Evolutionary conservation across 2,329 filamentous ascomycete genomes (phyloP), one percentile per base, ranked within the genome.

Genomic region (Zymoseptoria ardabiliae): DNA sequence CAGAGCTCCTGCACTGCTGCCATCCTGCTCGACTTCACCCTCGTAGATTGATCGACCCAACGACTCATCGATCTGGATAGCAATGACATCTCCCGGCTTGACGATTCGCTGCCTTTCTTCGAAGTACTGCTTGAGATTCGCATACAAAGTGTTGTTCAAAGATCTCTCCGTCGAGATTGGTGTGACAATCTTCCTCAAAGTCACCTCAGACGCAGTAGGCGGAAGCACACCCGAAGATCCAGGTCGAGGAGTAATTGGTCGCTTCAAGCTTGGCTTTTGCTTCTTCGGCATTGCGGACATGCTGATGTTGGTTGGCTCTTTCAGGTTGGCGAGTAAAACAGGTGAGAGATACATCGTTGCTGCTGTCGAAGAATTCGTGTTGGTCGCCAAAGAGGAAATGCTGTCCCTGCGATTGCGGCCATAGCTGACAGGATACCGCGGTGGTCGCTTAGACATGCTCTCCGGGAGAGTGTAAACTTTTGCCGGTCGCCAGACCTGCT

Each of bases 401-500:
- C 83, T 86, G 25, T 80, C 78, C 59, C 81, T 76, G 55, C 82
- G 74, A 11, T 79, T 74, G 50, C 73, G 72, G 13, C 75, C 75
- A 48, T 74, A 73, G 62, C 82, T 79, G 51, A 85, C 78, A 4
- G 80, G 77, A 70, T 85, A 85, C 30, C 82, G 77, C 22, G 65
- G 66, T 11, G 78, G 77, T 58, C 83, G 83, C 56, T 79, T 80
- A 2, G 80, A 76, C 67, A 86, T 69, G 53, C 82, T 86, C 68
- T 94, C 93, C 0, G 94, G 90, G 1, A 99, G 78, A 0, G 92
- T 91, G 72, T 91, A 99, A 2, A 97, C 88, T 68, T 90, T 90
- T 17, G 89, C 92, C 2, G 91, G 89, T 35, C 94, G 85, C 89
- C 90, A 96, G 41, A 83, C 64, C 52, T 89, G 85, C 2, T 82